Conservation (phyloP, 306 rosid genomes). For the Vicia villosa region DNA sequence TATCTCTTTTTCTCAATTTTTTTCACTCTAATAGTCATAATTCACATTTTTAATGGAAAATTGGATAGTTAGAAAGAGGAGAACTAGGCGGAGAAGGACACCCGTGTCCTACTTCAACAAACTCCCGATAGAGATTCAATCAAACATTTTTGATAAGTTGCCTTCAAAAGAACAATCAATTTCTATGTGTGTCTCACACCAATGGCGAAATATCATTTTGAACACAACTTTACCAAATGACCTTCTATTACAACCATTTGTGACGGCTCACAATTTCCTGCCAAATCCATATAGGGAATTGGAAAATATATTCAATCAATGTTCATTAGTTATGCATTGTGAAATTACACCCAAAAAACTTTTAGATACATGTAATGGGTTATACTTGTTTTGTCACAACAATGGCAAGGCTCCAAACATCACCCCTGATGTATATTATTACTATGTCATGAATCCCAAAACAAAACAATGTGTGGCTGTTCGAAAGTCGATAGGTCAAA, state of each 20-base stretch:
- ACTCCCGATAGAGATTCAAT: neutral
- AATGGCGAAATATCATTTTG: neutral
- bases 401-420: neutral
- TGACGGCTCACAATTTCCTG: neutral
- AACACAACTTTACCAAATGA: neutral
- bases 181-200: neutral
- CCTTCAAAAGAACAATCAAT: neutral
- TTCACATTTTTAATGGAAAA: neutral
- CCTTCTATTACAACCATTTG: neutral
- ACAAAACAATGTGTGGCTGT: slow-evolving; percentile 19
- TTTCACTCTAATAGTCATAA: neutral
- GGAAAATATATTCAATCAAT: neutral
- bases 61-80: neutral
- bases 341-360: neutral
- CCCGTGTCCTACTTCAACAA: neutral
- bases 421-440: neutral
- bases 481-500: neutral
- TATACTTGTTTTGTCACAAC: neutral
- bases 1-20: neutral
- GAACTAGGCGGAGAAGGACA: neutral
- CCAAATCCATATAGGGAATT: neutral
- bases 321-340: neutral
- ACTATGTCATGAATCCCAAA: neutral
- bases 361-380: neutral
- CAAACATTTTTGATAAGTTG: neutral